Evolutionary conservation across 2,329 filamentous ascomycete genomes (phyloP).

Genomic region (Westerdykella sp.): DNA sequence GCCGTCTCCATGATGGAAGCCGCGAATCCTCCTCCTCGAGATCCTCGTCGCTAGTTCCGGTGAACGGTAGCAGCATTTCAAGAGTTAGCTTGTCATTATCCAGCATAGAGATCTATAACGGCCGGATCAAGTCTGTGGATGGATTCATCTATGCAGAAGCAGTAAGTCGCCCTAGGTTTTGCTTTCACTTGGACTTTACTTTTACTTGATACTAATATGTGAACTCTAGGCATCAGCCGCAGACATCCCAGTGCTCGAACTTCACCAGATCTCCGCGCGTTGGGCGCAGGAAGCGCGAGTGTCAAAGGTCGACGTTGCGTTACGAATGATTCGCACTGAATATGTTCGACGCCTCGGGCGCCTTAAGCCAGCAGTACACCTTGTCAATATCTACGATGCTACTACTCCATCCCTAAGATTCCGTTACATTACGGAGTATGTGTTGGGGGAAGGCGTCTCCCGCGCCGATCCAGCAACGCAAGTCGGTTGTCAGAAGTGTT

Average conservation of each 20-base stretch:
- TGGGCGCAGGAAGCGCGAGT: constrained; percentile 32
- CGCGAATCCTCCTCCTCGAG: too few relatives aligned
- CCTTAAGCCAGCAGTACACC: constrained; percentile 44
- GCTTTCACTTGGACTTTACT: neutral
- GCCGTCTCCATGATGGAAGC: too few relatives aligned
- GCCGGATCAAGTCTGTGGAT: constrained; percentile 31
- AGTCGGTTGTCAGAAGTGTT: constrained; percentile 61
- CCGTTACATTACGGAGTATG: constrained; percentile 59
- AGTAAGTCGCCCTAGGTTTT: constrained; percentile 13
- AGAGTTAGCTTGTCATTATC: too few relatives aligned
- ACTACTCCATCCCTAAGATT: constrained; percentile 56
- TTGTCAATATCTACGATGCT: constrained; percentile 59
- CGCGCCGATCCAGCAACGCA: constrained; percentile 57
- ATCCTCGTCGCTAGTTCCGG: too few relatives aligned
- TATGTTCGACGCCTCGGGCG: constrained; percentile 29
- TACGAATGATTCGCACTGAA: constrained; percentile 32
- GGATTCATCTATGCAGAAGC: constrained; percentile 33
- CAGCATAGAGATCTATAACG: constrained; percentile 36
- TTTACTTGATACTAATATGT: neutral
- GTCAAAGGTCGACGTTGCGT: constrained; percentile 27
- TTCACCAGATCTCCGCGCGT: constrained; percentile 28
- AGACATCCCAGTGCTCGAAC: constrained; percentile 23
- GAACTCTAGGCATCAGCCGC: constrained; percentile 9
- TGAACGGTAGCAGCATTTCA: too few relatives aligned
- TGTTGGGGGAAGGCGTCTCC: constrained; percentile 55